A percentile compares a stretch with the other conserved stretches of the same genome.
Evolutionary conservation across 2,329 filamentous ascomycete genomes (phyloP).

Genomic region (Penicillium sp.): DNA sequence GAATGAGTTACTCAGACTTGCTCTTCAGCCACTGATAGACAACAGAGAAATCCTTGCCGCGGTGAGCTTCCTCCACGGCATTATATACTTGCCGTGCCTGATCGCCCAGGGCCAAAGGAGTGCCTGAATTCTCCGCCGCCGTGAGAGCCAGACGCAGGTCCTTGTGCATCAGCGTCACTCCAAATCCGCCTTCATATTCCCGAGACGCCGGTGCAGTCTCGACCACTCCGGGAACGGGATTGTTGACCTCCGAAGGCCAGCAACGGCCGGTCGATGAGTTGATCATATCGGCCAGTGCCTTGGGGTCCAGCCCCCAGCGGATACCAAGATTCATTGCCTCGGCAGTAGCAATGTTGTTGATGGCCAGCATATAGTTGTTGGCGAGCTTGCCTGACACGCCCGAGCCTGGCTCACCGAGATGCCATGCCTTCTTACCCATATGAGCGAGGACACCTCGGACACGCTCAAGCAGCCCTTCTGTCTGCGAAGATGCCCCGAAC

Average conservation of each 20-base stretch:
- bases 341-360: constrained; percentile 76
- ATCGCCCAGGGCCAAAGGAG: constrained; percentile 60
- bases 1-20: constrained; percentile 24
- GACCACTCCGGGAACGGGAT: constrained; percentile 82
- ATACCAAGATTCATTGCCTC: constrained; percentile 65
- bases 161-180: constrained; percentile 74
- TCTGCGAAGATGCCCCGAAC: constrained; percentile 63
- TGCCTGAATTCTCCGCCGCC: constrained; percentile 65
- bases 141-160: constrained; percentile 68
- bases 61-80: constrained; percentile 58
- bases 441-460: constrained; percentile 65
- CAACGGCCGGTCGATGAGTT: constrained; percentile 91
- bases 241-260: constrained; percentile 95
- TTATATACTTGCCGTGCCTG: constrained; percentile 65
- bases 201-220: constrained; percentile 68
- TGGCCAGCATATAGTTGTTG: constrained; percentile 93
- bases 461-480: constrained; percentile 54
- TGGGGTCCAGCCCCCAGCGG: constrained; percentile 58
- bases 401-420: constrained; percentile 77
- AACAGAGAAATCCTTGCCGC: constrained; percentile 74
- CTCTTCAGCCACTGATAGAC: constrained; percentile 65
- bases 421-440: constrained; percentile 84
- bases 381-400: constrained; percentile 89
- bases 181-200: constrained; percentile 74
- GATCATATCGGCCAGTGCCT: constrained; percentile 74